A percentile compares a stretch with the other conserved stretches of the same genome.
These are phyloP conservation scores for Fraxinus sp. DNA, from an alignment of 305 asterid genomes.

Conservation along the genomic window DNA sequence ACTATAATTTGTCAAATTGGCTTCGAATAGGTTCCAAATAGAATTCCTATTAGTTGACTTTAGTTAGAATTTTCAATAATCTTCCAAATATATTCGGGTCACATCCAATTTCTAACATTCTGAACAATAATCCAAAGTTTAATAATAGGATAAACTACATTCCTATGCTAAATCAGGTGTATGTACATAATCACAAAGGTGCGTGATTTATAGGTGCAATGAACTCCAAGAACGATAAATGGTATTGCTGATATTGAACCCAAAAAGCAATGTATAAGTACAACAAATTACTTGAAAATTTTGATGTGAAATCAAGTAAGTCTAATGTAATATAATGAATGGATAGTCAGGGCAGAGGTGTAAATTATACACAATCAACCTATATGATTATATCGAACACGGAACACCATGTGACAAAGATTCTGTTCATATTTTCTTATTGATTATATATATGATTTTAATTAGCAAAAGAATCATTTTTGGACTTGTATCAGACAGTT, in stretches of 20 bases:
- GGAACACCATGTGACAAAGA: not conserved
- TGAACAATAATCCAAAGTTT: not conserved
- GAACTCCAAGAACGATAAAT: not conserved
- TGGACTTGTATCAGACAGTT: not conserved
- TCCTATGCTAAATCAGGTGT: not conserved
- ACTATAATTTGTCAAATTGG: no score
- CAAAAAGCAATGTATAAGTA: not conserved
- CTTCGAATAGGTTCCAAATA: no score
- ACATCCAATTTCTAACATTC: no score
- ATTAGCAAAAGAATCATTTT: not conserved
- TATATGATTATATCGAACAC: no score
- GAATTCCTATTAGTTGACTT: no score
- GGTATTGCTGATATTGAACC: not conserved
- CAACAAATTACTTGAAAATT: not conserved
- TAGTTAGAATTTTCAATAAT: no score
- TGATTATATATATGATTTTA: not conserved
- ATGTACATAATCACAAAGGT: not conserved
- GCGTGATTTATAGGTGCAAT: not conserved
- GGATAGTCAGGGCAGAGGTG: not conserved
- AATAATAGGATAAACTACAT: not conserved
- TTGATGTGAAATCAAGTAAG: not conserved
- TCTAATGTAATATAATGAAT: not conserved
- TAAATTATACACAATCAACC: not conserved
- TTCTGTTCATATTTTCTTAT: not conserved
- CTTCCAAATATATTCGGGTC: no score